Evolutionary conservation across 2,329 filamentous ascomycete genomes (phyloP).

Genomic region (Davidsoniella neocaledoniae): DNA sequence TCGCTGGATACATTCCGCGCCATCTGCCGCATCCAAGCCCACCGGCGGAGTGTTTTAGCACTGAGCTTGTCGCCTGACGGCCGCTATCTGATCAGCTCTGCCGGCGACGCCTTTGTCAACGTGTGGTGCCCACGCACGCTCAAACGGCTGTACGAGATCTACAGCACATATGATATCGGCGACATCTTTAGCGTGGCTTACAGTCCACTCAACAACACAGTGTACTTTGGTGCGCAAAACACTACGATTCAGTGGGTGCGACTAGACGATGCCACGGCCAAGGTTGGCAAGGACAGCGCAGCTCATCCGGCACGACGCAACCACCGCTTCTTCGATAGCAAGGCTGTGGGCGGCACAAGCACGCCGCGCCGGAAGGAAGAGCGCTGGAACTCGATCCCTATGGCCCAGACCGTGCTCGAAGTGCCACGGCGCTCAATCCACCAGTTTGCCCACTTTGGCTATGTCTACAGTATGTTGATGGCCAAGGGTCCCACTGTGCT

Average conservation of each 20-base stretch:
- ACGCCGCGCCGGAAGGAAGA: constrained; percentile 56
- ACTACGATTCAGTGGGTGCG: constrained; percentile 89
- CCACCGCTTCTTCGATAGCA: constrained; percentile 86
- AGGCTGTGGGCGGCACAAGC: constrained; percentile 63
- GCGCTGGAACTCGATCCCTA: constrained; percentile 36
- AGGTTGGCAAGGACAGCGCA: constrained; percentile 43
- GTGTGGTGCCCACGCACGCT: constrained; percentile 75
- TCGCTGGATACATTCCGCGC: constrained; percentile 76
- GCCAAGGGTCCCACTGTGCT: constrained; percentile 51
- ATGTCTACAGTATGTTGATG: constrained; percentile 91
- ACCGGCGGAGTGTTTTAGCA: constrained; percentile 79
- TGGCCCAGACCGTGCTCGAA: constrained; percentile 46
- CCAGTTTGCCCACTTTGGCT: constrained; percentile 88
- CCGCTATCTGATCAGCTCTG: constrained; percentile 72
- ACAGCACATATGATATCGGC: constrained; percentile 84
- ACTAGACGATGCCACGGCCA: constrained; percentile 44
- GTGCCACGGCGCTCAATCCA: constrained; percentile 65
- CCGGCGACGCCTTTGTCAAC: constrained; percentile 84
- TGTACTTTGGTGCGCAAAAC: constrained; percentile 89
- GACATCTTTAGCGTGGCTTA: constrained; percentile 94
- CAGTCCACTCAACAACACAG: constrained; percentile 58
- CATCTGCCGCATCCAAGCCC: constrained; percentile 63
- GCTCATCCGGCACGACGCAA: constrained; percentile 61
- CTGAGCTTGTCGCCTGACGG: constrained; percentile 64
- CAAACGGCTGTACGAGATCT: constrained; percentile 69